Evolutionary conservation across 768 basidiomycete species (phyloP).

Genomic region (Mycena polygramma): DNA sequence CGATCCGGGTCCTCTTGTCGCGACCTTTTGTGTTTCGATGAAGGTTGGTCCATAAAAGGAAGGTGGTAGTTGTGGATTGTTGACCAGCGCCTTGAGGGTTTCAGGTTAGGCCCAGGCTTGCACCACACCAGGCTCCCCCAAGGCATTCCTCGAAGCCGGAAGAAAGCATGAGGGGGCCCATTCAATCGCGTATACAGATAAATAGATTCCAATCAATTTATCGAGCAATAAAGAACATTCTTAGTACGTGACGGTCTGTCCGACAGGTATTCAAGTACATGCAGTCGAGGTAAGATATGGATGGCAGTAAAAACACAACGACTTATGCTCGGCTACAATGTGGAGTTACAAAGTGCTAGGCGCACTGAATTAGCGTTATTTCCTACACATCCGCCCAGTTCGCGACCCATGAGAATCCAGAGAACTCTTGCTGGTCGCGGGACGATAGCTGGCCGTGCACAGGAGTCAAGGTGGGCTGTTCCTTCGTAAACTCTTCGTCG

Average conservation of each 20-base stretch:
- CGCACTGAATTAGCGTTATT: slow-evolving; percentile 10
- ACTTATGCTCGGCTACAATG: slow-evolving; percentile 30
- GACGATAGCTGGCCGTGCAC: slow-evolving; percentile 94
- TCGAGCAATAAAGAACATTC: slow-evolving; percentile 31
- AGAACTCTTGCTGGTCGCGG: slow-evolving; percentile 95
- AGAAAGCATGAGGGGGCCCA: too few species aligned
- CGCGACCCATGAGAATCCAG: slow-evolving; percentile 96
- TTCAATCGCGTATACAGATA: neutral
- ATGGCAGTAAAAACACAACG: slow-evolving; percentile 34
- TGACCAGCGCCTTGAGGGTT: neutral
- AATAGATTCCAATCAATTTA: slow-evolving; percentile 27
- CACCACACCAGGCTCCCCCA: too few species aligned
- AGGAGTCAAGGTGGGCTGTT: slow-evolving; percentile 97
- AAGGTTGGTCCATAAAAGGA: slow-evolving; percentile 36
- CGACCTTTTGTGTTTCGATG: slow-evolving; percentile 50
- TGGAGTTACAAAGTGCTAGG: slow-evolving; percentile 25
- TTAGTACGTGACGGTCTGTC: slow-evolving; percentile 20
- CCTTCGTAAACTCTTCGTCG: slow-evolving; percentile 96
- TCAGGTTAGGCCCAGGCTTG: neutral
- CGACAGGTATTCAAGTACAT: slow-evolving; percentile 56
- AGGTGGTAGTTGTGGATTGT: slow-evolving; percentile 13
- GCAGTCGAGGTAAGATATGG: slow-evolving; percentile 35
- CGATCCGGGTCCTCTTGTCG: slow-evolving; percentile 53
- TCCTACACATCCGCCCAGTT: slow-evolving; percentile 66
- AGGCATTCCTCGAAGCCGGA: too few species aligned